phyloP scores from a whole-genome alignment of 345 rosid species.

The Rhodamnia rubescens region DNA sequence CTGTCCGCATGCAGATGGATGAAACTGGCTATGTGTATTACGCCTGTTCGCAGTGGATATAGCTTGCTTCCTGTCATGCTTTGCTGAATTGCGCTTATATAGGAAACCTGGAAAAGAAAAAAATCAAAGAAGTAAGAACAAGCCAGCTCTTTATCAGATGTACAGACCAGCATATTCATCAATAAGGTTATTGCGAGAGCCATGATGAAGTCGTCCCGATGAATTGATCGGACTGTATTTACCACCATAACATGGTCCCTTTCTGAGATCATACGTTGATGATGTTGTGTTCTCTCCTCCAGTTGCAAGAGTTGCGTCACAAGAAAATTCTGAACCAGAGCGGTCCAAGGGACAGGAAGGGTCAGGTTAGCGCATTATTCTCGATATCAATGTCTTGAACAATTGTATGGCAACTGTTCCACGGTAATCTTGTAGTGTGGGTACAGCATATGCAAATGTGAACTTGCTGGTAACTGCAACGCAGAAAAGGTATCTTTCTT shows the following conservation, averaged over 20 bases:
- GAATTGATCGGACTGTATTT: constrained; percentile 23
- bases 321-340: constrained; percentile 25
- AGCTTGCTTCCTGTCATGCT: constrained; percentile 31
- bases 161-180: constrained; percentile 38
- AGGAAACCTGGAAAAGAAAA: constrained; percentile 26
- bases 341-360: constrained; percentile 13
- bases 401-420: constrained; percentile 10
- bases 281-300: constrained; percentile 25
- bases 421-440: constrained; percentile 79
- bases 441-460: constrained; percentile 80
- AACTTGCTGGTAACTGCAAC: constrained; percentile 83
- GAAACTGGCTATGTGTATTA: constrained; percentile 34
- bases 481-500: constrained; percentile 62
- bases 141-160: not conserved
- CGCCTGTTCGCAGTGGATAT: constrained; percentile 40
- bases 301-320: constrained; percentile 43
- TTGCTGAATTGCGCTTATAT: constrained; percentile 26
- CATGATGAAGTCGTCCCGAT: constrained; percentile 15
- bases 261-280: constrained; percentile 26
- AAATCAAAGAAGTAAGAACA: not conserved
- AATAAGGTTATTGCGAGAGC: constrained; percentile 20
- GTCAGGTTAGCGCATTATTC: too few relatives aligned
- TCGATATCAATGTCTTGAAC: too few relatives aligned
- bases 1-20: constrained; percentile 9
- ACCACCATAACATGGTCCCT: constrained; percentile 20